These are phyloP conservation scores for Aspergillus calidoustus DNA, from an alignment of 2,329 filamentous ascomycete genomes.

Conservation along the genomic window DNA sequence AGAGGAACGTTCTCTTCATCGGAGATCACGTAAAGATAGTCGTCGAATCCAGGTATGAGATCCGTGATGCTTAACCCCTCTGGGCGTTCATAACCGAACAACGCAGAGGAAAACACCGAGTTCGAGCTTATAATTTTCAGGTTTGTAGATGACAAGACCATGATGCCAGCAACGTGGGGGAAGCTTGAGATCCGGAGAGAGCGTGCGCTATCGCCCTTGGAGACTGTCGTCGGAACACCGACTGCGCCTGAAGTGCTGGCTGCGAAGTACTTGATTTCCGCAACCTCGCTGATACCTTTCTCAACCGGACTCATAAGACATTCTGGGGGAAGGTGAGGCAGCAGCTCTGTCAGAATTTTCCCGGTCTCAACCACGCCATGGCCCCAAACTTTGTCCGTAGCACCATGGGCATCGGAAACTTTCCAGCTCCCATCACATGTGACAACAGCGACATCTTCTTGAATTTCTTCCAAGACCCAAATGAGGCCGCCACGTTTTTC, in stretches of 20 bases:
- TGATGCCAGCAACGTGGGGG: slow-evolving; percentile 94
- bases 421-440: slow-evolving; percentile 77
- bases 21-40: slow-evolving; percentile 76
- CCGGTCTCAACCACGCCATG: slow-evolving; percentile 68
- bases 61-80: slow-evolving; percentile 79
- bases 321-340: slow-evolving; percentile 80
- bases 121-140: slow-evolving; percentile 90
- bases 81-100: slow-evolving; percentile 87
- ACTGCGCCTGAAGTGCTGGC: slow-evolving; percentile 76
- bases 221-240: slow-evolving; percentile 82
- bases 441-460: slow-evolving; percentile 84
- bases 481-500: slow-evolving; percentile 93
- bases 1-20: slow-evolving; percentile 85
- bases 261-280: slow-evolving; percentile 78
- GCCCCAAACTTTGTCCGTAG: slow-evolving; percentile 86
- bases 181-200: slow-evolving; percentile 89
- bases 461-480: slow-evolving; percentile 97
- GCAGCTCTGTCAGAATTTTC: slow-evolving; percentile 74
- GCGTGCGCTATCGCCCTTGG: slow-evolving; percentile 69
- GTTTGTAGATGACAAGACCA: slow-evolving; percentile 80
- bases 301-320: slow-evolving; percentile 68
- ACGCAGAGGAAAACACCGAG: slow-evolving; percentile 86
- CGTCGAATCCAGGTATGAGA: slow-evolving; percentile 85
- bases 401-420: slow-evolving; percentile 72
- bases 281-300: slow-evolving; percentile 77